phyloP scores from a whole-genome alignment of 2,329 filamentous ascomycete genomes.

The Fusarium torulosum region DNA sequence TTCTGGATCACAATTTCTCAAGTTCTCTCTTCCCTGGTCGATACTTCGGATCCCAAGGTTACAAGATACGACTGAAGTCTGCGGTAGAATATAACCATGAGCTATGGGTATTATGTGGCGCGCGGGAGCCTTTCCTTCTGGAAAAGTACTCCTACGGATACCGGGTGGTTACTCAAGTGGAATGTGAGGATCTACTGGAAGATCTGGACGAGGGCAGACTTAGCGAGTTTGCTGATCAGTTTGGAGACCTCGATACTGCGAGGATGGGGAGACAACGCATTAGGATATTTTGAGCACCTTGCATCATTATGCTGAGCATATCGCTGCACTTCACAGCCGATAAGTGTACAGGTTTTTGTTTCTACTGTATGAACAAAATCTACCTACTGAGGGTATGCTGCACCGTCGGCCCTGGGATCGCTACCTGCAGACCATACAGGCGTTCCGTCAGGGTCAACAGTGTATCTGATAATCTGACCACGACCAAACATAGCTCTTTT shows the following conservation, averaged over 20 bases:
- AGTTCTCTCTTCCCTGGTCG: background rate
- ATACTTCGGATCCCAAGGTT: background rate
- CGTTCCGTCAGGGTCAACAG: slow-evolving; percentile 77
- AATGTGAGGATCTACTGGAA: background rate
- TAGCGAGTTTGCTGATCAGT: background rate
- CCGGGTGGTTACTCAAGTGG: background rate
- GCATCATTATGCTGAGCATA: background rate
- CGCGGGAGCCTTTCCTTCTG: background rate
- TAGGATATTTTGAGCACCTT: background rate
- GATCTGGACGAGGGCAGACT: background rate
- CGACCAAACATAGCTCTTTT: slow-evolving; percentile 80
- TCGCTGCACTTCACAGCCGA: background rate
- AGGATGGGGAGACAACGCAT: slow-evolving; percentile 4
- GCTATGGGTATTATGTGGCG: background rate
- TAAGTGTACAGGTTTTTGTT: background rate
- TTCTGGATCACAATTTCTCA: background rate
- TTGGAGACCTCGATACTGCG: rapidly evolving
- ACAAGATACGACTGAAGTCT: background rate
- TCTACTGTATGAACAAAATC: background rate
- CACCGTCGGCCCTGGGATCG: slow-evolving; percentile 88
- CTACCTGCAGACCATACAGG: slow-evolving; percentile 89
- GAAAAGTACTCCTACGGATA: background rate
- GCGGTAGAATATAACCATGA: background rate
- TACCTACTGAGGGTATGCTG: slow-evolving; percentile 64
- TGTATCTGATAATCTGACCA: slow-evolving; percentile 86